phyloP scores from a whole-genome alignment of 306 rosid species.

The Cucurbita argyrosperma region DNA sequence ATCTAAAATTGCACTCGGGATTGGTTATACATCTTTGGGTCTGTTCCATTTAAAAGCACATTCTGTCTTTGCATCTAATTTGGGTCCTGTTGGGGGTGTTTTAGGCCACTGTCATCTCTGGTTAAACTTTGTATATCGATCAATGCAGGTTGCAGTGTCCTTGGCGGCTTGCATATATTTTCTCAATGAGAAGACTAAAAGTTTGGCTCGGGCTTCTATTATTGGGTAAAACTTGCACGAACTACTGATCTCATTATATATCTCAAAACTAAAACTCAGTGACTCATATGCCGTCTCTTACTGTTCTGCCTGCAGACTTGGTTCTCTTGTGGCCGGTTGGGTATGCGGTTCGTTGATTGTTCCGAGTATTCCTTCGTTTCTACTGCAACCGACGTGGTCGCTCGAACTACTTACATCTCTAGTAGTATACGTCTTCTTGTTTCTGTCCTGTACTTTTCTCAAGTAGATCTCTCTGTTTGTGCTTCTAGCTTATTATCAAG shows the following conservation, averaged over 20 bases:
- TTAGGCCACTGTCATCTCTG: background rate
- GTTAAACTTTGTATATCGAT: background rate
- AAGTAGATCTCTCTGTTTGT: slow-evolving; percentile 19
- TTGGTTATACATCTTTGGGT: background rate
- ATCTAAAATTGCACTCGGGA: too few relatives aligned
- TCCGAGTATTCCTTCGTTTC: slow-evolving; percentile 62
- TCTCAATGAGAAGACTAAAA: slow-evolving; percentile 87
- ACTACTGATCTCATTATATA: background rate
- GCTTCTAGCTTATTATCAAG: background rate
- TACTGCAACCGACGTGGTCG: slow-evolving; percentile 76
- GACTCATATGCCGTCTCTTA: background rate
- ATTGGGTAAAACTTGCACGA: slow-evolving; percentile 39
- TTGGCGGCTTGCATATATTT: slow-evolving; percentile 94
- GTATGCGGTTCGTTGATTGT: slow-evolving; percentile 64
- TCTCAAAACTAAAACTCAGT: background rate
- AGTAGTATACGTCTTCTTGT: slow-evolving; percentile 61
- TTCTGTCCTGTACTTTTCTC: slow-evolving; percentile 75
- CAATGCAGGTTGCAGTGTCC: slow-evolving; percentile 73
- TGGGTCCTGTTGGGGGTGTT: background rate
- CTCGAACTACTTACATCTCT: slow-evolving; percentile 79
- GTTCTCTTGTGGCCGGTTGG: slow-evolving; percentile 79
- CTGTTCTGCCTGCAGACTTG: slow-evolving; percentile 44
- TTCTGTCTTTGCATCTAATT: background rate
- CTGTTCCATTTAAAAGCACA: background rate
- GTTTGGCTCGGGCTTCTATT: slow-evolving; percentile 64